These are phyloP conservation scores for Pseudomassariella vexata DNA, from an alignment of 2,329 filamentous ascomycete species.

Conservation along the genomic window DNA sequence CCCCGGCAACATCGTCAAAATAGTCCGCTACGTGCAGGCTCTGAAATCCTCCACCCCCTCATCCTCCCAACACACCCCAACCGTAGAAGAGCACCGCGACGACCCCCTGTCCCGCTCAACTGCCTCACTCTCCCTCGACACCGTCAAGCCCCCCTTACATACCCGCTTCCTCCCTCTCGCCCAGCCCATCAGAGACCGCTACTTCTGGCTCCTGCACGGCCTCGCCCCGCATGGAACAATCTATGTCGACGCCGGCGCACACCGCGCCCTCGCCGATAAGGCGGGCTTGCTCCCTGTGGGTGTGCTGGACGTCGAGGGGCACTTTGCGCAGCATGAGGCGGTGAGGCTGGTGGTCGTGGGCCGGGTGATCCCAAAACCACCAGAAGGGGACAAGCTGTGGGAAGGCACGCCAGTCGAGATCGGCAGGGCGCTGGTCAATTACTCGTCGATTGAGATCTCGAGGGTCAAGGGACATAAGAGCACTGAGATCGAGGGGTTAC, in stretches of 20 bases:
- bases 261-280: conserved; percentile 73
- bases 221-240: conserved; percentile 84
- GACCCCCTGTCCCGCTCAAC: conserved; percentile 33
- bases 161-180: conserved; percentile 86
- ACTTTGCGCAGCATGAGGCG: conserved; percentile 87
- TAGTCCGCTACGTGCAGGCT: conserved; percentile 74
- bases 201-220: conserved; percentile 96
- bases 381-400: conserved; percentile 43
- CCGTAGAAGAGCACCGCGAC: conserved; percentile 22
- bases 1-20: conserved; percentile 83
- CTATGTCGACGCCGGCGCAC: conserved; percentile 88
- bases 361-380: conserved; percentile 32
- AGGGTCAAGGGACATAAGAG: conserved; percentile 82
- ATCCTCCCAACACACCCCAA: conserved; percentile 18
- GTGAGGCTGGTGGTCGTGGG: conserved; percentile 81
- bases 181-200: conserved; percentile 82
- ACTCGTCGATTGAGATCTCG: conserved; percentile 76
- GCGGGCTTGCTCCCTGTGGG: conserved; percentile 85
- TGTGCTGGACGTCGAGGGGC: conserved; percentile 83
- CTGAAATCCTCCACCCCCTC: conserved; percentile 34
- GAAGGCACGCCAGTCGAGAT: conserved; percentile 61
- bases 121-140: conserved; percentile 33
- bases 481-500: conserved; percentile 67
- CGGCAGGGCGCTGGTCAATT: conserved; percentile 86
- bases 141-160: conserved; percentile 61